Percentiles rank a stretch among this genome's conserved stretches.
phyloP scores from a whole-genome alignment of 371 early-diverging fungal species.

The Encephalitozoon romaleae region DNA sequence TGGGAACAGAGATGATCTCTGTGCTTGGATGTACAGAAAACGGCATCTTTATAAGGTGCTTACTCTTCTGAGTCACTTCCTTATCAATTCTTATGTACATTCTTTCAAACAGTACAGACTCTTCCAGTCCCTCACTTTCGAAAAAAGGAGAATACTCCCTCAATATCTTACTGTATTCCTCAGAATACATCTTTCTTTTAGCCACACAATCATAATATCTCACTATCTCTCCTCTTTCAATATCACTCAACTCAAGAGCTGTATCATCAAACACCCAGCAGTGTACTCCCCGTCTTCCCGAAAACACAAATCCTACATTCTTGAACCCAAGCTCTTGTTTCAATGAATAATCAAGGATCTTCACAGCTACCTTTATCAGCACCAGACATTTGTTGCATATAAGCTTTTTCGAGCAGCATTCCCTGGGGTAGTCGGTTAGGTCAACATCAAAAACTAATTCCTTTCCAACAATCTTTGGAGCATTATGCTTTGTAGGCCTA shows the following conservation, averaged over 20 bases:
- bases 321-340: constrained; percentile 86
- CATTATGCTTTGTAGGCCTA: constrained; percentile 64
- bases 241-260: constrained; percentile 68
- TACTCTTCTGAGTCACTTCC: constrained; percentile 75
- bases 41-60: constrained; percentile 93
- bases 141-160: constrained; percentile 17
- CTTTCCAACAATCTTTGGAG: constrained; percentile 69
- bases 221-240: constrained; percentile 72
- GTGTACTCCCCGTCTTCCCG: constrained; percentile 94
- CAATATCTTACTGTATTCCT: constrained; percentile 42
- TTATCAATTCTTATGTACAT: constrained; percentile 73
- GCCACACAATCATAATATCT: constrained; percentile 62
- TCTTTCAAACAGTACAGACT: constrained; percentile 65
- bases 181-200: constrained; percentile 6
- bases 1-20: constrained; percentile 71
- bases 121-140: neutral
- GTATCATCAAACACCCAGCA: constrained; percentile 90
- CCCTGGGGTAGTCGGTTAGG: constrained; percentile 93
- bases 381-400: constrained; percentile 83
- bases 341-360: constrained; percentile 66
- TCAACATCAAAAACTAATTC: constrained; percentile 99
- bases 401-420: constrained; percentile 72
- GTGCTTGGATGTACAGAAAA: constrained; percentile 84
- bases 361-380: constrained; percentile 79
- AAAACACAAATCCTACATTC: constrained; percentile 83